These are phyloP conservation scores for Cyclotella baltica DNA, from an alignment of 108 stramenopile species.

Conservation along the genomic window DNA sequence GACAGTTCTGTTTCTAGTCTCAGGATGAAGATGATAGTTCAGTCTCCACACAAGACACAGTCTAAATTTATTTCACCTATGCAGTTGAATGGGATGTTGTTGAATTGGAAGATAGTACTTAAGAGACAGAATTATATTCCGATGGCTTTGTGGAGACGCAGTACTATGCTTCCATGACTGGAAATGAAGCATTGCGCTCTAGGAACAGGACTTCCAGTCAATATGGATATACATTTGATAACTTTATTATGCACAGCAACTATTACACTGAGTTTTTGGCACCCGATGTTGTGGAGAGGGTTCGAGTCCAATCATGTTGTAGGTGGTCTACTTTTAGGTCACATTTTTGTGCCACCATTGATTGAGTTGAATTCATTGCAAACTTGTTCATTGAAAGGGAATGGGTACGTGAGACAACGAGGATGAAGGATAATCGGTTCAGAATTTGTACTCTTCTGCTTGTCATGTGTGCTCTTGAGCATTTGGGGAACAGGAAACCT, in stretches of 20 bases:
- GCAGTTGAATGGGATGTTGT: too few species aligned
- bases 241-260: too few species aligned
- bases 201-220: too few species aligned
- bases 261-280: not conserved
- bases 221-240: not conserved
- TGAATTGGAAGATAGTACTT: too few species aligned
- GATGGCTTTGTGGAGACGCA: too few species aligned
- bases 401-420: not conserved
- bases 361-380: not conserved
- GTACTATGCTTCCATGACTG: too few species aligned
- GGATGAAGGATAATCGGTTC: not conserved
- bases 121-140: too few species aligned
- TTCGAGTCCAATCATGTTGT: not conserved
- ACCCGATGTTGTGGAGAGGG: not conserved
- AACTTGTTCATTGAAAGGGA: not conserved
- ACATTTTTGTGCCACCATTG: not conserved
- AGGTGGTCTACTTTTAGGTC: not conserved
- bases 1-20: too few species aligned
- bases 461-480: not conserved
- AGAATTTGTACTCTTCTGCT: not conserved
- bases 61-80: too few species aligned
- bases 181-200: too few species aligned
- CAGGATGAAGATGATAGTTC: too few species aligned
- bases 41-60: too few species aligned
- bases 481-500: not conserved